Base-by-base conservation (phyloP, 208 protist genomes). In the Trypanosoma cruzi region DNA sequence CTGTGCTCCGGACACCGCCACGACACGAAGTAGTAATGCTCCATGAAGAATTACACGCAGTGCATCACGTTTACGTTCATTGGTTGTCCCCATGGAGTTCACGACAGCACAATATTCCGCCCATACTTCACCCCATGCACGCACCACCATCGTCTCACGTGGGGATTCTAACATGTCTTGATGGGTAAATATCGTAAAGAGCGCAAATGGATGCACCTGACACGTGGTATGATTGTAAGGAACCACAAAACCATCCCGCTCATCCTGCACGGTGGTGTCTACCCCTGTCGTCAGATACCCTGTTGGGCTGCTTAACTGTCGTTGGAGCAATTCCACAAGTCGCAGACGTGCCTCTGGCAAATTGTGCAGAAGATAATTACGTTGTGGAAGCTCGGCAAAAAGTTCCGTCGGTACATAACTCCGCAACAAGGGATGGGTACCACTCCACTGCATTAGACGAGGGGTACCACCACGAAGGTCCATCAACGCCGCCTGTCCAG, bases 121-220 rank as follows among this genome's bases (percentile, higher is more conserved):
- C 89, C 89, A 95, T 7, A 95, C 89, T 68, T 95, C 86, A 10
- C 82, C 89, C 89, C 89, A 95, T 1, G 86, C 86, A 18, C 89
- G 84, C 50, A 95, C 86, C 7, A 90, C 71, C 53, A 78, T 80
- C 20, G 69, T 66, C 53, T 93, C 87, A 34, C 74, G 78, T 54
- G 68, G 60, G 0, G 57, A 65, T 18, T 90, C 88, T 4, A 94
- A 64, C 46, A 82, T 81, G 50, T 90, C 85, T 46, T 90, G 84
- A 29, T 89, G 73, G 2, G 86, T 81, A 60, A 95, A 91, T 65
- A 95, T 90, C 37, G 79, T 77, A 57, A 92, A 91, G 29, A 95
- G 68, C 1, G 89, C 84, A 68, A 95, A 92, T 11, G 89, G 89
- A 65, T 90, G 87, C 11, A 95, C 89, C 72, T 92, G 89, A 55